These are phyloP conservation scores for Botryotinia narcissicola DNA, from an alignment of 2,329 filamentous ascomycete genomes.

Conservation along the genomic window DNA sequence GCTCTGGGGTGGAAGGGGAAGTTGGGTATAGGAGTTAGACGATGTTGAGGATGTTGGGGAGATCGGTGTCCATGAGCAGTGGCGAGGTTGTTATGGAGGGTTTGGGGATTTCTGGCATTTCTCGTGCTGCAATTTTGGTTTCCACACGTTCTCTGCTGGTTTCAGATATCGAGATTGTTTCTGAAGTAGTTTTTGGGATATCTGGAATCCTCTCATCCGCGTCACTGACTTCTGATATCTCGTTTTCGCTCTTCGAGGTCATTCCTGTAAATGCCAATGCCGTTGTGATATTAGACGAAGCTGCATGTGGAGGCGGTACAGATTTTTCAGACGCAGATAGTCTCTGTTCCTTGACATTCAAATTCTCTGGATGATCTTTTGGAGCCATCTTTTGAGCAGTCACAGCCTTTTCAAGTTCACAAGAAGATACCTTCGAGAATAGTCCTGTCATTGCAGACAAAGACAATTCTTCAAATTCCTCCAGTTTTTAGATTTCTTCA, in stretches of 20 bases:
- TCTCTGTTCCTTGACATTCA: neutral
- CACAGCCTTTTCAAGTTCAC: neutral
- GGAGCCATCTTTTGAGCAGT: neutral
- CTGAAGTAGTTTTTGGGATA: too few species aligned
- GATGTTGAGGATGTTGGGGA: neutral
- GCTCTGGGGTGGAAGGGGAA: too few species aligned
- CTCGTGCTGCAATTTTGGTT: rapidly evolving
- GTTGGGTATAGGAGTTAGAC: neutral
- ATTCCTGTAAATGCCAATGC: neutral
- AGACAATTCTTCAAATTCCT: neutral
- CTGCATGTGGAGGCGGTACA: rapidly evolving
- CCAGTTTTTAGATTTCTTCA: too few species aligned
- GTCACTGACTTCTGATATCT: rapidly evolving
- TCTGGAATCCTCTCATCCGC: neutral
- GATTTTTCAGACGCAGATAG: neutral
- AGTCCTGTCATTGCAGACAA: neutral
- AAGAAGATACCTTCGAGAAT: neutral
- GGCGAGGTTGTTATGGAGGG: too few species aligned
- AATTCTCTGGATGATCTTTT: rapidly evolving
- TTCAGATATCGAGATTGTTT: neutral
- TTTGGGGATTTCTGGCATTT: rapidly evolving
- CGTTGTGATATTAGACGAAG: neutral
- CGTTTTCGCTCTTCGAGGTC: rapidly evolving
- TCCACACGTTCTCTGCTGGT: rapidly evolving
- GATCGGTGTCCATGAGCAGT: neutral